Evolutionary conservation across 768 basidiomycete species (phyloP).

Genomic region (Kwoniella dejecticola): DNA sequence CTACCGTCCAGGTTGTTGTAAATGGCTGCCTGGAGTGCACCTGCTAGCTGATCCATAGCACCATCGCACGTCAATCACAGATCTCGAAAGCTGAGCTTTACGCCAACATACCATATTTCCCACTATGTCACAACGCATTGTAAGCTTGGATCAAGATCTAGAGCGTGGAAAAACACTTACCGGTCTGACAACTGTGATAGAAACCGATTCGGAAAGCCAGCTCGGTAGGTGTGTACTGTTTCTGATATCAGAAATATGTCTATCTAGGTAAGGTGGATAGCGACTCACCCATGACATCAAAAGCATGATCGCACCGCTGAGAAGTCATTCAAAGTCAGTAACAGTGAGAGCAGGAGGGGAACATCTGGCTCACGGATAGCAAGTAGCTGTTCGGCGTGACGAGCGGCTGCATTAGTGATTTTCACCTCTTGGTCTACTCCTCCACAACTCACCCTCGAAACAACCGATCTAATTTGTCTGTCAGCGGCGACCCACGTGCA

Average conservation of each 20-base stretch:
- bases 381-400: slow-evolving; percentile 9
- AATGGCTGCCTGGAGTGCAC: slow-evolving; percentile 58
- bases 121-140: slow-evolving; percentile 33
- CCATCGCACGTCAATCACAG: too few relatives aligned
- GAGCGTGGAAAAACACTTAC: slow-evolving; percentile 15
- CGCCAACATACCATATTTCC: slow-evolving; percentile 48
- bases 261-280: too few relatives aligned
- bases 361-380: slow-evolving; percentile 21
- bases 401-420: too few relatives aligned
- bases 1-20: slow-evolving; percentile 57
- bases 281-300: slow-evolving; percentile 34
- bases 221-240: slow-evolving; percentile 47
- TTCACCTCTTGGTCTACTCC: too few relatives aligned
- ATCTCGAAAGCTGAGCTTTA: too few relatives aligned
- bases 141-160: background rate
- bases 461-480: slow-evolving; percentile 25
- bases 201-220: slow-evolving; percentile 46
- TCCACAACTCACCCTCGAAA: slow-evolving; percentile 26
- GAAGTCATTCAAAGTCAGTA: too few relatives aligned
- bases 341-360: background rate
- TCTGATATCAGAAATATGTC: too few relatives aligned
- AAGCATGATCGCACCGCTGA: slow-evolving; percentile 29
- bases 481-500: too few relatives aligned
- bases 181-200: slow-evolving; percentile 47
- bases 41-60: slow-evolving; percentile 58